Percentiles rank a stretch among this genome's conserved stretches.
Evolutionary conservation across 228 moss, liverwort and hornwort species (phyloP).

Genomic region (Sphagnum magellanicum): DNA sequence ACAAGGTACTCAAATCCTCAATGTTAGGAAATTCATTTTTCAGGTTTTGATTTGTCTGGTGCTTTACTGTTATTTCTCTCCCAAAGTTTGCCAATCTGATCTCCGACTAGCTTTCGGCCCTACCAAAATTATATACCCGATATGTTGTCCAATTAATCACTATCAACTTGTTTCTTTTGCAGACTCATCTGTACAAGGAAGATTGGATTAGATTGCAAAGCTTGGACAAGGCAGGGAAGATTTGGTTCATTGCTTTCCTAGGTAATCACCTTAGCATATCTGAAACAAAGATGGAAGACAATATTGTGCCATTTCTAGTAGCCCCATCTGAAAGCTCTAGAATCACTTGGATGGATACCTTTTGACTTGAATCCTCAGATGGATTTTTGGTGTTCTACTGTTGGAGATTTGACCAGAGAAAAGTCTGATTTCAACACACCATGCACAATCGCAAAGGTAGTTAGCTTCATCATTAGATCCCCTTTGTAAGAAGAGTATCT

Average conservation of each 20-base stretch:
- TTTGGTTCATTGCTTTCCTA: slow-evolving; percentile 53
- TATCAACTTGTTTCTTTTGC: slow-evolving; percentile 6
- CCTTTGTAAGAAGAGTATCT: too few relatives aligned
- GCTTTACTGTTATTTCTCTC: background rate
- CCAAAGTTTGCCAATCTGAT: background rate
- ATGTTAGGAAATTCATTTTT: too few relatives aligned
- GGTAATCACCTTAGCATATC: slow-evolving; percentile 65
- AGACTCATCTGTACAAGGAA: slow-evolving; percentile 92
- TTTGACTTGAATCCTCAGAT: too few relatives aligned
- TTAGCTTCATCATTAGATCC: too few relatives aligned
- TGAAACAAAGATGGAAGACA: slow-evolving; percentile 38
- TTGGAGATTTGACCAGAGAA: too few relatives aligned
- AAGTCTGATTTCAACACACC: too few relatives aligned
- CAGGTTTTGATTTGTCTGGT: background rate
- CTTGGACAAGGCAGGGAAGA: slow-evolving; percentile 61
- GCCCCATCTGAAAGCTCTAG: background rate
- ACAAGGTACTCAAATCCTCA: slow-evolving; percentile 11
- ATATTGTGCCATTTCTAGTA: slow-evolving; percentile 60
- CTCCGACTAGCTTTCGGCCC: background rate
- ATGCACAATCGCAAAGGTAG: too few relatives aligned
- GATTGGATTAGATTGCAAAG: slow-evolving; percentile 90
- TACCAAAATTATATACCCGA: too few relatives aligned
- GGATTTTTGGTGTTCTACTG: too few relatives aligned
- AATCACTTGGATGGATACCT: too few relatives aligned
- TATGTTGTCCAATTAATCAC: too few relatives aligned